Evolutionary conservation across 768 basidiomycete species (phyloP).

Genomic region (Tylopilus plumbeoviolaceoides): DNA sequence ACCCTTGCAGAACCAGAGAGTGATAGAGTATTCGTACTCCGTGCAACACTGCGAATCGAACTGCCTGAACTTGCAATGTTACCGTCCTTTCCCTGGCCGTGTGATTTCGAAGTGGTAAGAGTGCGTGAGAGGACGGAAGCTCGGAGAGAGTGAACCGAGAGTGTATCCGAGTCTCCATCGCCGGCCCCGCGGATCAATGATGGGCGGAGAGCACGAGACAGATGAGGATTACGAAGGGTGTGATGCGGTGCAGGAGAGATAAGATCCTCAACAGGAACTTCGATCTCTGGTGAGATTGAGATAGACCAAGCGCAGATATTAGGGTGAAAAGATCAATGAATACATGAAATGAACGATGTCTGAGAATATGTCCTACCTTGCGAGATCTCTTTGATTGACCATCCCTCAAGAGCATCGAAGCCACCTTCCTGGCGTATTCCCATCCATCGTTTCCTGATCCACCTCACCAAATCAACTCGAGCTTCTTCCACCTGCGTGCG

Average conservation of each 20-base stretch:
- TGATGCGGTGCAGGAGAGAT: constrained; percentile 40
- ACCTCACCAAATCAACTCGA: constrained; percentile 40
- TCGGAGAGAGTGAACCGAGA: constrained; percentile 46
- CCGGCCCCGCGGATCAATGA: constrained; percentile 24
- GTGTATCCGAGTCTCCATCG: constrained; percentile 37
- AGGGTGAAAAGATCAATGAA: neutral
- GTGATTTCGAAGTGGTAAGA: constrained; percentile 21
- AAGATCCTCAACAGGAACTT: constrained; percentile 75
- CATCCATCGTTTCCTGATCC: constrained; percentile 78
- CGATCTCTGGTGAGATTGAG: constrained; percentile 54
- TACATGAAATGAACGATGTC: neutral
- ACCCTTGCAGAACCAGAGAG: constrained; percentile 14
- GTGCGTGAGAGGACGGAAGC: constrained; percentile 38
- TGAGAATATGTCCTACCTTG: constrained; percentile 21
- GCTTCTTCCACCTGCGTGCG: constrained; percentile 73
- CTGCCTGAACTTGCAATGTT: constrained; percentile 26
- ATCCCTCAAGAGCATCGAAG: constrained; percentile 78
- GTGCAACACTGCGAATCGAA: constrained; percentile 46
- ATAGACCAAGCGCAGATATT: neutral
- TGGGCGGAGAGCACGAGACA: constrained; percentile 27
- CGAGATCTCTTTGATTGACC: constrained; percentile 83
- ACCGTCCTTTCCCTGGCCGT: constrained; percentile 21
- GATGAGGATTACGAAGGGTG: constrained; percentile 21
- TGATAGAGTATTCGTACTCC: constrained; percentile 33
- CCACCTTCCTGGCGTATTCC: constrained; percentile 71